Evolutionary conservation across 257 asterid species (phyloP).

Genomic region (Handroanthus guayacan): DNA sequence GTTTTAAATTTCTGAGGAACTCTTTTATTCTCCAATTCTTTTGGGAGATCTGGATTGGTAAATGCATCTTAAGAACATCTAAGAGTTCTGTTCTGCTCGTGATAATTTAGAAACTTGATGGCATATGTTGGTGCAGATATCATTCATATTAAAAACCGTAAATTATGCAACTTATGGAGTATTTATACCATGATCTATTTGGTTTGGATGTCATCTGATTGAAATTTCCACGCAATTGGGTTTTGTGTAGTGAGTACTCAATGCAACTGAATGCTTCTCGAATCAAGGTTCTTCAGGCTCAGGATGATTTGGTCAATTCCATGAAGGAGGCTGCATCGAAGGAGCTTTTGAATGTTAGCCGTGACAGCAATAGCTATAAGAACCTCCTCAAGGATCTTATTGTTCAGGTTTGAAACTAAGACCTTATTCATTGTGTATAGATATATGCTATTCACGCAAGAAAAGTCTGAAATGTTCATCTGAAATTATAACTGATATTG

Average conservation of each 20-base stretch:
- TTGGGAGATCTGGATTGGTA: slow-evolving; percentile 22
- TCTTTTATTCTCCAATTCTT: background rate
- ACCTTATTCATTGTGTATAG: slow-evolving; percentile 16
- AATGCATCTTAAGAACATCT: background rate
- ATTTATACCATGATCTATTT: background rate
- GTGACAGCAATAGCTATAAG: slow-evolving; percentile 56
- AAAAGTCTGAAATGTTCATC: background rate
- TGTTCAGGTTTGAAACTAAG: slow-evolving; percentile 67
- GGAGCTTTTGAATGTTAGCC: slow-evolving; percentile 74
- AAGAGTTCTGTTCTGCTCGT: slow-evolving; percentile 11
- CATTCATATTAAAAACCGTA: background rate
- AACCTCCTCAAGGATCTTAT: slow-evolving; percentile 76
- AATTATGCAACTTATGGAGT: background rate
- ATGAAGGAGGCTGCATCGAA: slow-evolving; percentile 72
- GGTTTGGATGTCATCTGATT: slow-evolving; percentile 29
- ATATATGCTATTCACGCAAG: background rate
- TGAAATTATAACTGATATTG: background rate
- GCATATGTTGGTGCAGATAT: background rate
- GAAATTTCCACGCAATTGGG: slow-evolving; percentile 24
- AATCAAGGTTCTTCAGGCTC: slow-evolving; percentile 84
- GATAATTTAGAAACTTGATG: background rate
- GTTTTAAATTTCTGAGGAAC: slow-evolving; percentile 12
- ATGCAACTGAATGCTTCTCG: slow-evolving; percentile 92
- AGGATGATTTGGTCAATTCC: slow-evolving; percentile 73
- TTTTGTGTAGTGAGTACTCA: slow-evolving; percentile 73